phyloP scores from a whole-genome alignment of 2,329 filamentous ascomycete species.

The Boeremia exigua region DNA sequence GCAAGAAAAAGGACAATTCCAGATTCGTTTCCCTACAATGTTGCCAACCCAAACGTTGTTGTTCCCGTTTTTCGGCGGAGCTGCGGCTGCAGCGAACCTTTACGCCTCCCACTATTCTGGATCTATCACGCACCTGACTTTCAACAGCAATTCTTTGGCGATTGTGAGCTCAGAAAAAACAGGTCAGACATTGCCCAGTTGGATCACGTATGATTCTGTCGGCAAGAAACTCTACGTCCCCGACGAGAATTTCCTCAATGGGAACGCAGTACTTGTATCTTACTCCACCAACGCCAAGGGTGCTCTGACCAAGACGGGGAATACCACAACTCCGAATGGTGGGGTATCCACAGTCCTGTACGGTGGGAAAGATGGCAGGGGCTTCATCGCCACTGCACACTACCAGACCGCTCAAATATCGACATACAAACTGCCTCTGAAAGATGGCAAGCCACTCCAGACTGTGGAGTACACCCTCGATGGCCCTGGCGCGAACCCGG shows the following conservation, averaged over 20 bases:
- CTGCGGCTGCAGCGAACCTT: slow-evolving; percentile 36
- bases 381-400: slow-evolving; percentile 42
- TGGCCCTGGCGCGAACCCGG: slow-evolving; percentile 52
- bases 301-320: slow-evolving; percentile 31
- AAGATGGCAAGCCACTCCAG: slow-evolving; percentile 34
- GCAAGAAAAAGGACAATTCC: not conserved
- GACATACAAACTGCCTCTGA: slow-evolving; percentile 46
- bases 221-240: slow-evolving; percentile 38
- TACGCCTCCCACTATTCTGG: slow-evolving; percentile 42
- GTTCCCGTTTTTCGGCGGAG: slow-evolving; percentile 33
- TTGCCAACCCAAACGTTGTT: slow-evolving; percentile 29
- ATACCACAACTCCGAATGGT: slow-evolving; percentile 32
- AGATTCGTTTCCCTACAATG: slow-evolving; percentile 22
- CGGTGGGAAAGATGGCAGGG: slow-evolving; percentile 37
- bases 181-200: slow-evolving; percentile 37
- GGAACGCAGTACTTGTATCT: slow-evolving; percentile 29
- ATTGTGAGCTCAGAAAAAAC: slow-evolving; percentile 30
- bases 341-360: slow-evolving; percentile 39
- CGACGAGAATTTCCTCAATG: slow-evolving; percentile 33
- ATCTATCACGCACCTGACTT: slow-evolving; percentile 38
- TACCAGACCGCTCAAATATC: slow-evolving; percentile 44
- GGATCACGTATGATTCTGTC: slow-evolving; percentile 40
- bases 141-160: slow-evolving; percentile 32
- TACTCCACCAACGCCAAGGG: slow-evolving; percentile 37
- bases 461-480: slow-evolving; percentile 38